phyloP scores from a whole-genome alignment of 805 yeast genomes.

The Kodamaea restingae region DNA sequence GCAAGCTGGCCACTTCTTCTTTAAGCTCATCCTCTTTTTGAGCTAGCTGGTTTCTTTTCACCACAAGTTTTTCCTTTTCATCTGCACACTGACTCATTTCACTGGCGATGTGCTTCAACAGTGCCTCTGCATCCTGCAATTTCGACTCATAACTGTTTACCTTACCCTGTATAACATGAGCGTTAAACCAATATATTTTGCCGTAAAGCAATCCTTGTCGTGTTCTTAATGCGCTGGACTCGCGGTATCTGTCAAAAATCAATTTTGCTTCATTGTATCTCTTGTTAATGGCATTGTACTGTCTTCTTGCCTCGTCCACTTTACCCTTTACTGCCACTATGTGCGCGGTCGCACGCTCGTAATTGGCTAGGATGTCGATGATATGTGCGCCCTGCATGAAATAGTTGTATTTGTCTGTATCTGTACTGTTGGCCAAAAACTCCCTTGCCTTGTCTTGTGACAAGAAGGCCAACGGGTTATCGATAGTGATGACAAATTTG shows the following conservation, averaged over 20 bases:
- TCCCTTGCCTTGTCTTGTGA: slow-evolving; percentile 94
- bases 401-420: slow-evolving; percentile 64
- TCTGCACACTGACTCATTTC: slow-evolving; percentile 4
- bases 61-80: slow-evolving; percentile 8
- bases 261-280: slow-evolving; percentile 27
- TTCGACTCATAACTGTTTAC: slow-evolving; percentile 14
- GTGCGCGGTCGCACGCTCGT: slow-evolving; percentile 30
- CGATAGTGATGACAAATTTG: slow-evolving; percentile 72
- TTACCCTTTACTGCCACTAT: slow-evolving; percentile 28
- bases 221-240: slow-evolving; percentile 31
- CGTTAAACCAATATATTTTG: slow-evolving; percentile 42
- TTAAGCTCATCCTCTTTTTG: slow-evolving; percentile 11
- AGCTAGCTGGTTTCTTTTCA: background rate
- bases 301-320: slow-evolving; percentile 22
- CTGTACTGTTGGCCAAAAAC: slow-evolving; percentile 74
- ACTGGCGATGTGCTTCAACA: slow-evolving; percentile 6
- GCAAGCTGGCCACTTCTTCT: slow-evolving; percentile 14
- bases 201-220: slow-evolving; percentile 35
- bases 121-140: slow-evolving; percentile 1
- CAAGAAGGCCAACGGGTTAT: slow-evolving; percentile 86
- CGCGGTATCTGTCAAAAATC: slow-evolving; percentile 31
- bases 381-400: slow-evolving; percentile 80
- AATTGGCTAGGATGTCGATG: slow-evolving; percentile 58
- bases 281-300: slow-evolving; percentile 22
- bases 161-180: slow-evolving; percentile 25